Percentiles rank a stretch among this genome's conserved stretches.
phyloP scores from a whole-genome alignment of 176 grass and related monocot species.

The Avena eriantha region DNA sequence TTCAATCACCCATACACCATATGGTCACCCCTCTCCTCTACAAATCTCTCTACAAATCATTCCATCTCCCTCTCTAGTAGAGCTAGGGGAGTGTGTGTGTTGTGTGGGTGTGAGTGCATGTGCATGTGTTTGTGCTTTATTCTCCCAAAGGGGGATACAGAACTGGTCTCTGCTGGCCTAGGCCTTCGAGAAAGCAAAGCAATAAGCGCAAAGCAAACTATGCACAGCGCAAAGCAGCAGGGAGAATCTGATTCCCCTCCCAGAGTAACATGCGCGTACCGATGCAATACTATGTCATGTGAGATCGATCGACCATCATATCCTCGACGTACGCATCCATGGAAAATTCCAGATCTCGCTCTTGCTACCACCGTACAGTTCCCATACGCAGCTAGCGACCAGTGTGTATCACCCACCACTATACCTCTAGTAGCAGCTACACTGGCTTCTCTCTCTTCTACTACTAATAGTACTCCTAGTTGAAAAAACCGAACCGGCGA shows the following conservation, averaged over 20 bases:
- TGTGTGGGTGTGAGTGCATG: slow-evolving; percentile 52
- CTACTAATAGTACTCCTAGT: neutral
- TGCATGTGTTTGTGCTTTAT: slow-evolving; percentile 63
- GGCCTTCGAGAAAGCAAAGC: slow-evolving; percentile 68
- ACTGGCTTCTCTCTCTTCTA: no score
- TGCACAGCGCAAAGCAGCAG: slow-evolving; percentile 5
- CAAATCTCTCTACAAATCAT: slow-evolving; percentile 26
- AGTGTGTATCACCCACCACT: neutral
- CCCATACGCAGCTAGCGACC: neutral
- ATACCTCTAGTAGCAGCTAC: neutral
- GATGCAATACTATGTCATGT: neutral
- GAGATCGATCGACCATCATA: neutral
- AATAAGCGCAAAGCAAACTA: neutral
- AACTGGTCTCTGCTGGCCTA: slow-evolving; percentile 43
- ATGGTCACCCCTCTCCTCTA: neutral
- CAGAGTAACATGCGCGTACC: slow-evolving; percentile 57
- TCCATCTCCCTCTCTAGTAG: neutral
- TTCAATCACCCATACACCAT: slow-evolving; percentile 26
- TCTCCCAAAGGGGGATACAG: slow-evolving; percentile 59
- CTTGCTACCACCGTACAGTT: slow-evolving; percentile 11
- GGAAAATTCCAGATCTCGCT: slow-evolving; percentile 34
- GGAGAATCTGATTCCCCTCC: slow-evolving; percentile 70
- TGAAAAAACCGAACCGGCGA: no score
- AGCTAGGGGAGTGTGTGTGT: neutral
- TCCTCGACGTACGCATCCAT: neutral